Evolutionary conservation across 495 filamentous ascomycete genomes (phyloP).

Genomic region (Sordaria brevicollis): DNA sequence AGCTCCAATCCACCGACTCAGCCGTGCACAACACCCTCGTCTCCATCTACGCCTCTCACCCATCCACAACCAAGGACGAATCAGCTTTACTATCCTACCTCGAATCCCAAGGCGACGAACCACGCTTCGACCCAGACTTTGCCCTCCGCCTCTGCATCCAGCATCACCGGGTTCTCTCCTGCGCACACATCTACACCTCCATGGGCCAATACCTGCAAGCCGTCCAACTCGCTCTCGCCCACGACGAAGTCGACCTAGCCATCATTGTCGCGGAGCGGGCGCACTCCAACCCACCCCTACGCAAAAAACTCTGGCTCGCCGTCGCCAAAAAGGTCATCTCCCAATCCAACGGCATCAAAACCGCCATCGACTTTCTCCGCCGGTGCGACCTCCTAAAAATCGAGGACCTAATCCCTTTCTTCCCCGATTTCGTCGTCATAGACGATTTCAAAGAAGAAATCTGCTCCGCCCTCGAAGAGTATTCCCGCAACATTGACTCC

Average conservation of each 20-base stretch:
- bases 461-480: conserved; percentile 83
- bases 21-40: conserved; percentile 98
- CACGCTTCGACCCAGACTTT: conserved; percentile 91
- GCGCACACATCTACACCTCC: conserved; percentile 89
- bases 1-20: conserved; percentile 68
- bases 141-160: conserved; percentile 92
- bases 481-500: conserved; percentile 76
- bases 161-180: conserved; percentile 80
- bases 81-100: conserved; percentile 78
- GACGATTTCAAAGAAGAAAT: conserved; percentile 99
- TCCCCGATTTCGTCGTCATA: conserved; percentile 97
- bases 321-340: conserved; percentile 88
- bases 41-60: conserved; percentile 86
- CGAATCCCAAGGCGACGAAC: conserved; percentile 56
- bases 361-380: conserved; percentile 86
- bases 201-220: conserved; percentile 91
- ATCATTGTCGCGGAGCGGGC: conserved; percentile 83
- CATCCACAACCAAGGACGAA: conserved; percentile 67
- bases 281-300: conserved; percentile 61
- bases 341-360: conserved; percentile 72
- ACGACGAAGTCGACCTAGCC: conserved; percentile 82
- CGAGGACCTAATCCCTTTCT: conserved; percentile 95
- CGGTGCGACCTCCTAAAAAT: conserved; percentile 87
- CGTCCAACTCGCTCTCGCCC: conserved; percentile 80
- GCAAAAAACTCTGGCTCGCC: conserved; percentile 90